Evolutionary conservation across 2,329 filamentous ascomycete species (phyloP), one percentile per base, ranked within the genome.

Genomic region (Huntiella moniliformis): DNA sequence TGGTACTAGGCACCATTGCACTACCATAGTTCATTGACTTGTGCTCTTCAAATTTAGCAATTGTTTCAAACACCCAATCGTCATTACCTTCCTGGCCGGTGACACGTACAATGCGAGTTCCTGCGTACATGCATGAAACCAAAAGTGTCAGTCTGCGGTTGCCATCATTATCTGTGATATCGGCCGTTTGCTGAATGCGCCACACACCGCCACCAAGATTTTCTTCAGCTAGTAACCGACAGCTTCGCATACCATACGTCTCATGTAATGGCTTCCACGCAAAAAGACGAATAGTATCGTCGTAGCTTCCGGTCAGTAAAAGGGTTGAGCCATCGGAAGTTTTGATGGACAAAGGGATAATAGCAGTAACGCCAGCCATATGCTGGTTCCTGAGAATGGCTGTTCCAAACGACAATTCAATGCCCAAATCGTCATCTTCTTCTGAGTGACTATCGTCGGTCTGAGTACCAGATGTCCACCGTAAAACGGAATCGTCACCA

Each of bases 1-100:
- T 32, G 12, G 13, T 38, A 40, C 28, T 33, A 1, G 68, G 68
- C 52, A 72, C 67, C 49, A 76, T 72, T 60, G 87, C 86, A 54
- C 81, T 83, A 5, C 80, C 87, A 58, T 96, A 96, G 56, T 93
- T 94, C 85, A 95, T 94, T 58, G 85, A 94, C 62, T 82, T 68
- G 58, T 95, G 86, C 57, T 88, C 82, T 53, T 84, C 80, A 56
- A 93, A 93, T 44, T 69, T 71, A 0, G 71, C 77, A 40, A 87
- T 53, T 1, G 88, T 66, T 38, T 70, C 64, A 48, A 91, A 77
- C 1, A 55, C 56, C 71, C 79, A 85, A 13, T 52, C 51, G n/a
- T 47, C 62, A 50, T 51, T 60, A 1, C 61, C 54, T 1, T 58
- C 56, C 4, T 15, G 33, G 22, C 53, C 50, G 18, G 62, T 57